Base-by-base conservation (phyloP, 2,329 filamentous ascomycete genomes). In the Penicillium frequentans region DNA sequence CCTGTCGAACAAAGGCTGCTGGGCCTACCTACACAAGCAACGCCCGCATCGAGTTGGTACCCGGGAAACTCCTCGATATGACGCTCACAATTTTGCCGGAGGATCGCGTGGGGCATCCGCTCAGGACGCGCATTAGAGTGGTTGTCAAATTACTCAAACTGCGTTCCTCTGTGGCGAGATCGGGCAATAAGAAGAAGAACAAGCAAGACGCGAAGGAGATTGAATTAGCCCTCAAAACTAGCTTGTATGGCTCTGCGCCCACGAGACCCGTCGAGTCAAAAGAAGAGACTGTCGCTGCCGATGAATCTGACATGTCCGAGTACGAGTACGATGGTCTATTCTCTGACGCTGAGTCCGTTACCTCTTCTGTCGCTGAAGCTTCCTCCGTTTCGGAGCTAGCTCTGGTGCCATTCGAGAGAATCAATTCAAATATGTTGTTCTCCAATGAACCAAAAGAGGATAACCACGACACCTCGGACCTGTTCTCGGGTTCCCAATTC, bases 141-240 rank as follows among this genome's bases (percentile, higher is more conserved):
- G 46, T 65, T 8, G 57, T 63, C 1, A 61, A 54, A 7, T 49
- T 65, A 3, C 29, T 65, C 1, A 55, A 50, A 21, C 42, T 65
- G 2, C 56, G 58, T 1, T 46, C 61, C 5, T 60, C 61, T 1
- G 61, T 49, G 4, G 48, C 52, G 16, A 26, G 39, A 23, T 37
- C 56, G 3, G 39, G 21, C 9, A 26, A 37, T 3, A 49, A 23
- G 6, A 49, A 47, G 11, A 39, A 54, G 21, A 56, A 26, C 43
- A 19, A 50, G 23, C 14, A 54, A 42, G 42, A 43, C 19, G 39
- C 29, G 2, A 35, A 37, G 11, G 23, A 21, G 4, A 31, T 50
- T 23, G 23, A 50, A 16, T 9, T 16, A 8, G 48, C 26, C 14
- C 48, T 50, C 33, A 39, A 27, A 5, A 42, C 33, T 2, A 42